Conservation (phyloP, 805 yeast species). For the Nakazawaea peltata region DNA sequence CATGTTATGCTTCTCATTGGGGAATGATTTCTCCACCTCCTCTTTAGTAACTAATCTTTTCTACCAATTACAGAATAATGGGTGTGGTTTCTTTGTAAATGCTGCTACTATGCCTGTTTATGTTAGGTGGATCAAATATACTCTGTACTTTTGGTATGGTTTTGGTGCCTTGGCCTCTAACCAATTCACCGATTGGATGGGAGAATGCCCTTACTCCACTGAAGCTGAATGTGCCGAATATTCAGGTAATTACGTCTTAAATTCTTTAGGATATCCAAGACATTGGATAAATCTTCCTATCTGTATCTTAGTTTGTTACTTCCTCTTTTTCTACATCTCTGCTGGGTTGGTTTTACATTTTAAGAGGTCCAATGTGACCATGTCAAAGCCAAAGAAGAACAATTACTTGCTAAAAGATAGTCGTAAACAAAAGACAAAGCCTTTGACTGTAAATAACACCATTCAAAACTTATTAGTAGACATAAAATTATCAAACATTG, state of each 20-base stretch:
- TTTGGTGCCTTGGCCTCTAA: constrained; percentile 55
- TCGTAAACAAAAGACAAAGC: neutral
- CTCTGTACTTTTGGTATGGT: constrained; percentile 64
- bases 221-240: constrained; percentile 33
- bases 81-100: constrained; percentile 70
- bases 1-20: constrained; percentile 37
- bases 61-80: constrained; percentile 58
- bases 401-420: constrained; percentile 7
- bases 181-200: constrained; percentile 49
- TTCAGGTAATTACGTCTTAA: constrained; percentile 41
- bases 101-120: constrained; percentile 68
- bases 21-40: constrained; percentile 47
- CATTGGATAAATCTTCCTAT: constrained; percentile 65
- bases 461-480: constrained; percentile 10
- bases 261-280: constrained; percentile 36
- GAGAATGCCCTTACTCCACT: constrained; percentile 37
- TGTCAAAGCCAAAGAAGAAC: constrained; percentile 29
- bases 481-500: constrained; percentile 15
- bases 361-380: constrained; percentile 42
- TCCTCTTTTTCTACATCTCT: constrained; percentile 40
- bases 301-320: constrained; percentile 50
- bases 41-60: constrained; percentile 42
- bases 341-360: constrained; percentile 40
- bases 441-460: neutral
- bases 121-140: constrained; percentile 68